Evolutionary conservation across 306 rosid species (phyloP), one percentile per base, ranked within the genome.

Genomic region (Quercus gilva): DNA sequence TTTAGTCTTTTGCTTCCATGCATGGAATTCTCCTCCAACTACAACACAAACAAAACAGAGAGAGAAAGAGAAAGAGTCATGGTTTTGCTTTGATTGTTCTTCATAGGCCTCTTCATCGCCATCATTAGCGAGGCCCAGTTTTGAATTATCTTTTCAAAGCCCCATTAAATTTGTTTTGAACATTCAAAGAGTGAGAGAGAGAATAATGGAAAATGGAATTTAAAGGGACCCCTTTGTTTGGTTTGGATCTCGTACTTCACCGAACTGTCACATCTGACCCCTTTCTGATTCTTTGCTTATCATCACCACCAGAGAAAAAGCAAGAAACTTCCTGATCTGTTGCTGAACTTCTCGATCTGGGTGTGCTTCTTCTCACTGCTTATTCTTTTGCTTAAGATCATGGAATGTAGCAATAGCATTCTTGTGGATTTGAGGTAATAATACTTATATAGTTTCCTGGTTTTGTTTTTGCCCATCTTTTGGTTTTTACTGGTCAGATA

Each of bases 11-110:
- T 85, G 83, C 71, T 83, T 91, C 79, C 99, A 90, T 94, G 99
- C 99, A 94, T 89, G 97, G 95, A 94, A 90, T 92, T 92, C 92
- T 92, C 88, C 94, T 83, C 88, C 92, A 80, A 86, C 90, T 73
- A 78, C 82, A 94, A 59, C 87, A 84, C 82, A 86, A 83, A 76
- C 81, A 53, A 13, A 76, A 58, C 2, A 81, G 25, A 77, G 57
- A 51, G 71, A 79, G 63, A 75, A 75, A 28, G 10, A 81, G 82
- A 84, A 69, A 73, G 83, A 78, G 90, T 85, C 85, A 79, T 83
- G 87, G 76, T 71, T 84, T 79, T 53, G 85, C 86, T 80, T 78
- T 84, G 84, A 72, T 87, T 79, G 53, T 83, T 82, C 71, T 79
- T 83, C 74, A 49, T 74, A 60, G 78, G 84, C 84, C 70, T 80